Percentiles rank a stretch among this genome's conserved stretches.
Conservation (phyloP, 441 rosid species). For the Euphorbia schlechtendalii region DNA sequence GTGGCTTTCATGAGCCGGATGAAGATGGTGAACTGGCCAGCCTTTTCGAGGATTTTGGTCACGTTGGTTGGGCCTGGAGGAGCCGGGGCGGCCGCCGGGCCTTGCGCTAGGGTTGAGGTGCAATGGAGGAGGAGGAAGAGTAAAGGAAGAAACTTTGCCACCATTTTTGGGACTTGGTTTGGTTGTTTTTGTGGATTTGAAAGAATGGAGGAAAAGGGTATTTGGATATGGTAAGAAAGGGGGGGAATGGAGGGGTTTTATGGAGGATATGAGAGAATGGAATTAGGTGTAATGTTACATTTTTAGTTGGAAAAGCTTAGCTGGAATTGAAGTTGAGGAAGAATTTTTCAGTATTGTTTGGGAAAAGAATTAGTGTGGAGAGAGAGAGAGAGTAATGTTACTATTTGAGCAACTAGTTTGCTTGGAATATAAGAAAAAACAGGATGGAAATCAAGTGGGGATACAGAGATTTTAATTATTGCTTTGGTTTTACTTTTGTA, state of each 20-base stretch:
- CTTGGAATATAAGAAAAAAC: conserved; percentile 51
- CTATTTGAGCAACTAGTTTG: conserved; percentile 50
- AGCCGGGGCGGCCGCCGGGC: conserved; percentile 17
- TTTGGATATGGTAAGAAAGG: conserved; percentile 11
- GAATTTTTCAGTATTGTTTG: neutral
- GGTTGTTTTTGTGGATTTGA: neutral
- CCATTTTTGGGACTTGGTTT: conserved; percentile 13
- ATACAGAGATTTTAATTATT: conserved; percentile 30
- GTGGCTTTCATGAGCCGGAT: conserved; percentile 66
- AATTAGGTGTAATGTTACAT: conserved; percentile 31
- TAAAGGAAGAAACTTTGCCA: conserved; percentile 23
- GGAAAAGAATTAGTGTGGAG: conserved; percentile 27
- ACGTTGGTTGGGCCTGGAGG: conserved; percentile 66
- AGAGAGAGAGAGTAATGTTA: conserved; percentile 21
- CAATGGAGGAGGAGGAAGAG: conserved; percentile 27
- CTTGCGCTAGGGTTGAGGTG: conserved; percentile 33
- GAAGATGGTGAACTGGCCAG: conserved; percentile 57
- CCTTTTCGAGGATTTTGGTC: conserved; percentile 67
- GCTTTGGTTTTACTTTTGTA: conserved; percentile 29
- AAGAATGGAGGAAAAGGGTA: conserved; percentile 1
- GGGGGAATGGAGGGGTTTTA: conserved; percentile 22
- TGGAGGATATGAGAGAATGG: conserved; percentile 14
- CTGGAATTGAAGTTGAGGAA: conserved; percentile 7
- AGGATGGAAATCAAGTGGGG: conserved; percentile 26
- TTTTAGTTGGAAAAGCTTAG: conserved; percentile 21